Evolutionary conservation across 169 alveolate species (phyloP).

Genomic region (Perkinsus olseni): DNA sequence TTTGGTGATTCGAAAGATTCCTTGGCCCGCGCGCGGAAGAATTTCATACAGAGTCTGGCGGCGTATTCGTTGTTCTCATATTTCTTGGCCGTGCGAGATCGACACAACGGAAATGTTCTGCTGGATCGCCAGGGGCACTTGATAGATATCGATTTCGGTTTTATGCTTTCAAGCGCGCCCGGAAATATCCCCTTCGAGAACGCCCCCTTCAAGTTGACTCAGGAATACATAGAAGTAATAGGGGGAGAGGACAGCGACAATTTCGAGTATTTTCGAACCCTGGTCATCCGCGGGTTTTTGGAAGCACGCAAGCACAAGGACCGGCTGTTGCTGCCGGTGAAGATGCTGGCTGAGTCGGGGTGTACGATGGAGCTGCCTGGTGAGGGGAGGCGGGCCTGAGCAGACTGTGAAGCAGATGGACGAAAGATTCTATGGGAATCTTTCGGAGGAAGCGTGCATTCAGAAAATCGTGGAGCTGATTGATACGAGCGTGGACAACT

Average conservation of each 20-base stretch:
- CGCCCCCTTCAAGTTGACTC: constrained; percentile 91
- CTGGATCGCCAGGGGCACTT: constrained; percentile 85
- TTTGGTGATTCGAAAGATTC: constrained; percentile 6
- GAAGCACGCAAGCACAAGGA: constrained; percentile 78
- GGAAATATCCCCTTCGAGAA: constrained; percentile 90
- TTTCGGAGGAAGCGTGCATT: constrained; percentile 61
- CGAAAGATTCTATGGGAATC: constrained; percentile 38
- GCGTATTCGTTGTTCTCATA: constrained; percentile 89
- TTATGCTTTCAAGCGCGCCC: constrained; percentile 87
- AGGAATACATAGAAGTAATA: constrained; percentile 85
- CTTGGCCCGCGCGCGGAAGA: constrained; percentile 37
- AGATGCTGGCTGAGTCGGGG: constrained; percentile 31
- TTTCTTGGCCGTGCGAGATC: constrained; percentile 84
- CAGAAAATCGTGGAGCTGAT: constrained; percentile 67
- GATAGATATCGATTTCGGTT: constrained; percentile 91
- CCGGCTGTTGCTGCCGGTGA: constrained; percentile 66
- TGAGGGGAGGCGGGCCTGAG: background rate
- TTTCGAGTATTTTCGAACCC: constrained; percentile 71
- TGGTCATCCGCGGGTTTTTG: constrained; percentile 65
- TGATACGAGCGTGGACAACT: constrained; percentile 77
- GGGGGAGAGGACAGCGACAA: constrained; percentile 83
- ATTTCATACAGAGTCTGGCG: constrained; percentile 86
- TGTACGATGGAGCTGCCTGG: background rate
- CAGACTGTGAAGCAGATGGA: constrained; percentile 23
- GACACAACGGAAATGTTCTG: constrained; percentile 92